A percentile compares a stretch with the other conserved stretches of the same genome.
Conservation (phyloP, 306 rosid genomes). For the Casuarina equisetifolia region DNA sequence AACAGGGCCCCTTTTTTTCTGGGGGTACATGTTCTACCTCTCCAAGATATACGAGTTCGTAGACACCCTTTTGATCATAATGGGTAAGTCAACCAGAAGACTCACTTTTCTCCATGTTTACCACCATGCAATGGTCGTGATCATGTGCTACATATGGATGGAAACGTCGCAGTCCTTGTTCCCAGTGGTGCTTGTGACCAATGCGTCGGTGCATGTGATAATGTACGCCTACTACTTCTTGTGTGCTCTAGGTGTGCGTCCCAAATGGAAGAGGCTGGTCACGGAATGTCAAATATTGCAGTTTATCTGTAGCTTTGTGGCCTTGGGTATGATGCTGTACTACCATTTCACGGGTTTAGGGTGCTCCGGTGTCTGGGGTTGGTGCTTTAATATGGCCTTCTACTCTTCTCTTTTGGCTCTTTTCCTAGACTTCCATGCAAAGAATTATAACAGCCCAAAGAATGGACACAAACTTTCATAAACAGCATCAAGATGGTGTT, state of each 20-base stretch:
- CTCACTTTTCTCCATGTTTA: conserved; percentile 1
- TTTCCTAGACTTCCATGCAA: conserved; percentile 1
- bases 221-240: conserved; percentile 5
- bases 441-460: neutral
- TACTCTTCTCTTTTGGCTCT: conserved; percentile 5
- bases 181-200: conserved; percentile 3
- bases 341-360: neutral
- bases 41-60: neutral
- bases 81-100: neutral
- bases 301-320: conserved; percentile 6
- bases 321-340: conserved; percentile 1
- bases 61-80: conserved; percentile 3
- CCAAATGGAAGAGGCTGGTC: conserved; percentile 2
- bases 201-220: conserved; percentile 8
- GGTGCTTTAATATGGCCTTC: neutral
- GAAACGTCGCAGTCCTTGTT: conserved; percentile 3
- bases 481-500: neutral
- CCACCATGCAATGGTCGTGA: neutral
- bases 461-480: neutral
- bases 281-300: conserved; percentile 2
- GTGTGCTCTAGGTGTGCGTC: neutral
- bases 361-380: neutral
- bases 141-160: conserved; percentile 5
- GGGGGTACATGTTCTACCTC: conserved; percentile 1
- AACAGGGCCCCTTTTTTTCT: neutral